Evolutionary conservation across 2,329 filamentous ascomycete genomes (phyloP).

Genomic region (Decorospora gaudefroyi): DNA sequence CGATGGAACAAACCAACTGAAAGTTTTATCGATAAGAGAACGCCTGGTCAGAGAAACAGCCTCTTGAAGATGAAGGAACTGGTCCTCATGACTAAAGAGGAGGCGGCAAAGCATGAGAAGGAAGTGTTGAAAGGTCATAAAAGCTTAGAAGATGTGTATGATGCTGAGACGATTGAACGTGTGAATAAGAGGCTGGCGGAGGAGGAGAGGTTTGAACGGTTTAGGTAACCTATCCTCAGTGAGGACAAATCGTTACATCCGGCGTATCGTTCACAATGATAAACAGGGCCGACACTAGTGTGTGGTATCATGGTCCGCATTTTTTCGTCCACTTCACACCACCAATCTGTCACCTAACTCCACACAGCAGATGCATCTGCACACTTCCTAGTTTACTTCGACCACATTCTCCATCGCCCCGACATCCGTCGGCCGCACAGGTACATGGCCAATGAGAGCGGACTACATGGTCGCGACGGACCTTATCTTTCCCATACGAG

Average conservation of each 20-base stretch:
- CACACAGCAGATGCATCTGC: no score
- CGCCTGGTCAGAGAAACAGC: slow-evolving; percentile 78
- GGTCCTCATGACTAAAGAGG: slow-evolving; percentile 92
- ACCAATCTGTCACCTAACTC: no score
- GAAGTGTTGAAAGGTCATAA: slow-evolving; percentile 72
- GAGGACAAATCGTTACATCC: no score
- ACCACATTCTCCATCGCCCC: not conserved
- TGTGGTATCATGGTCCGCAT: no score
- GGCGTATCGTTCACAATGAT: no score
- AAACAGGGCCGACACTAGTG: no score
- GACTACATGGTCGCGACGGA: slow-evolving; percentile 4
- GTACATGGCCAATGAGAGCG: slow-evolving; percentile 11
- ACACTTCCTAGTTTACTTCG: no score
- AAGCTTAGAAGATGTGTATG: slow-evolving; percentile 73
- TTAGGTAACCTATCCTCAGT: slow-evolving; percentile 48
- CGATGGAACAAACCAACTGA: slow-evolving; percentile 73
- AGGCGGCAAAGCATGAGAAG: slow-evolving; percentile 78
- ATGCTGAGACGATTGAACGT: slow-evolving; percentile 64
- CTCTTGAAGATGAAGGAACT: slow-evolving; percentile 70
- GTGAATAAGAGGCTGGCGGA: slow-evolving; percentile 71
- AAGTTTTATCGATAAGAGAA: slow-evolving; percentile 67
- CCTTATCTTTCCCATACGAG: no score
- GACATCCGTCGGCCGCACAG: slow-evolving; percentile 3
- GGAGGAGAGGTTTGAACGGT: slow-evolving; percentile 61
- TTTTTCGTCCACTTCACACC: slow-evolving; percentile 7